Evolutionary conservation across 768 basidiomycete genomes (phyloP).

Genomic region (Kondoa subrosea): DNA sequence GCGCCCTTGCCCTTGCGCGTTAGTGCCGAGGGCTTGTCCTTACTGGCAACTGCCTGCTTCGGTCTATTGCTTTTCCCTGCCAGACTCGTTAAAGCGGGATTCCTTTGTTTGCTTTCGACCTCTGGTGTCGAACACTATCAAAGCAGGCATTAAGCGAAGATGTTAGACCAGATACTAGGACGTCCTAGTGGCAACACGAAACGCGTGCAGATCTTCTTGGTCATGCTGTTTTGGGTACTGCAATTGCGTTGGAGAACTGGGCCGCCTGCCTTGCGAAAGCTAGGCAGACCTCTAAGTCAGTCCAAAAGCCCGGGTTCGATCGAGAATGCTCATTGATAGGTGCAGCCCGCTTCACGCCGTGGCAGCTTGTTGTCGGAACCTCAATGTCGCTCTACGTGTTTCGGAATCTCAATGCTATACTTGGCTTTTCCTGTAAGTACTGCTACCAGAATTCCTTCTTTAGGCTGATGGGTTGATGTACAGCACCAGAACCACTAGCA

Average conservation of each 20-base stretch:
- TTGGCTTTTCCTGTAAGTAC: slow-evolving; percentile 59
- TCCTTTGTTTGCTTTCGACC: too few species aligned
- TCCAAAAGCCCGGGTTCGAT: not conserved
- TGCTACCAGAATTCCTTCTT: slow-evolving; percentile 7
- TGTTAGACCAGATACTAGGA: not conserved
- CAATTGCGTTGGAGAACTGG: slow-evolving; percentile 46
- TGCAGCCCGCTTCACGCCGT: slow-evolving; percentile 73
- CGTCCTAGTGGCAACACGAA: not conserved
- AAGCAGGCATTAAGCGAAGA: not conserved
- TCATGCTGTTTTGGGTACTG: slow-evolving; percentile 74
- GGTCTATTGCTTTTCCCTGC: too few species aligned
- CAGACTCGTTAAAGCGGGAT: too few species aligned
- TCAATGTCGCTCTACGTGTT: slow-evolving; percentile 68
- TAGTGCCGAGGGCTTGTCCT: too few species aligned
- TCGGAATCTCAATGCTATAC: slow-evolving; percentile 65
- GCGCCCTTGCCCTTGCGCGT: too few species aligned
- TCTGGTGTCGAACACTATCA: not conserved
- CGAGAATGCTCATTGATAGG: slow-evolving; percentile 8
- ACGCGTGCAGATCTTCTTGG: slow-evolving; percentile 55
- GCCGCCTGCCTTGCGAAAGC: slow-evolving; percentile 42
- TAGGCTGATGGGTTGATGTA: slow-evolving; percentile 5
- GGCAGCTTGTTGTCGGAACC: slow-evolving; percentile 78
- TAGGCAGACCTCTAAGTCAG: slow-evolving; percentile 10
- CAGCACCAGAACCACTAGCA: slow-evolving; percentile 84
- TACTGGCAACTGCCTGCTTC: too few species aligned